Base-by-base conservation (phyloP, 768 basidiomycete species). In the Galerina sulciceps region DNA sequence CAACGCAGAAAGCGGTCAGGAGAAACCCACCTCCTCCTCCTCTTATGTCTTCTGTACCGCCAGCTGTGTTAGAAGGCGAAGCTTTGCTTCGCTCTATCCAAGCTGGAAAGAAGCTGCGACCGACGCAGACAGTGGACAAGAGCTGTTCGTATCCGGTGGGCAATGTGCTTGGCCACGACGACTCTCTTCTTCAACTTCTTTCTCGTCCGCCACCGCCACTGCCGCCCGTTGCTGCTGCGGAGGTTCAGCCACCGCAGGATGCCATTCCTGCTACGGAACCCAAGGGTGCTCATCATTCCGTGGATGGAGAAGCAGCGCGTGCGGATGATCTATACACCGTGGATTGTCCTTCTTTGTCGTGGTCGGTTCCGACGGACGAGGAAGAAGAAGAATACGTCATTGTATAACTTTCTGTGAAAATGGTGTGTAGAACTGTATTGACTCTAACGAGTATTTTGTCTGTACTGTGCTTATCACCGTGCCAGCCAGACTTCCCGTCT, bases 351-450 rank as follows among this genome's bases (percentile, higher is more conserved):
- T 49, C 48, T 6, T 6, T 37, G 35, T 26, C 26, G 2, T 31
- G 26, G 26, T 31, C 26, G 26, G 26, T 31, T 31, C 26, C 26
- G 26, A 31, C 31, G 26, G 34, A 15, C 4, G 22, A 40, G 36
- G 37, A 22, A 38, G 49, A 51, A 51, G 49, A 51, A 23, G 49
- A 51, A 23, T 51, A 51, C 49, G 49, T 51, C 37, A 51, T 51
- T 36, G 49, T 51, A 22, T 51, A 20, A 51, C 11, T 23, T 36
- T 38, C 37, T 15, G 11, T 22, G 23, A 22, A 47, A 51, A 51
- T 8, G 26, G 26, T 3, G 26, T 2, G 26, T 31, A 31, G 8
- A 31, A 31, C 26, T 26, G 26, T 26, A 26, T 26, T 26, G 26
- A 26, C 3, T 26, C 26, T 26, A 26, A 26, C 26, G 26, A 26